These are phyloP conservation scores for Aurantiochytrium sp. DNA, from an alignment of 108 stramenopile species.

Conservation along the genomic window DNA sequence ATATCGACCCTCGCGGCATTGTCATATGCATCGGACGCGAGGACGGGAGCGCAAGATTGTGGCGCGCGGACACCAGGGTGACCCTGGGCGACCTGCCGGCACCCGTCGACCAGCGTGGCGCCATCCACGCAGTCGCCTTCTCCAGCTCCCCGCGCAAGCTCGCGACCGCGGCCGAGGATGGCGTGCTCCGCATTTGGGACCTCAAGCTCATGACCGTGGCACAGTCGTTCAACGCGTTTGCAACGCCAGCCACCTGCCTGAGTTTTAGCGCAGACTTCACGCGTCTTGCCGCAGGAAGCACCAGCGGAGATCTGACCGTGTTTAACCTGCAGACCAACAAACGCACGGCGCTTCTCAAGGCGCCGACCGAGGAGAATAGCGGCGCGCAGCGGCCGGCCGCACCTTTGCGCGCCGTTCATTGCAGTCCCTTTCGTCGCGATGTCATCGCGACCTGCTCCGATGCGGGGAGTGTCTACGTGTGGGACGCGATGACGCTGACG, in stretches of 20 bases:
- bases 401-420: neutral
- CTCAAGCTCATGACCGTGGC: neutral
- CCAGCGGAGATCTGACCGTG: constrained; percentile 2
- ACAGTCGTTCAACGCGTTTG: neutral
- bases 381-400: neutral
- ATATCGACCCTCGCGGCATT: neutral
- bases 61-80: neutral
- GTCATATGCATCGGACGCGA: neutral
- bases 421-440: neutral
- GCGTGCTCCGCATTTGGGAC: neutral
- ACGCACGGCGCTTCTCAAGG: neutral
- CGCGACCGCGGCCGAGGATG: constrained; percentile 1
- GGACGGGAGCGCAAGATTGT: neutral
- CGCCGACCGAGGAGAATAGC: constrained; percentile 6
- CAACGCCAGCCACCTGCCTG: neutral
- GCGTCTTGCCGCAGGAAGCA: neutral
- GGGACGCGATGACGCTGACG: neutral
- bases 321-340: neutral
- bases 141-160: neutral
- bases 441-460: neutral
- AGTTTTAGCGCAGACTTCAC: neutral
- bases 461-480: constrained; percentile 13
- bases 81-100: neutral
- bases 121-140: neutral
- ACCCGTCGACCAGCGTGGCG: neutral